Evolutionary conservation across 768 basidiomycete species (phyloP), one percentile per base, ranked within the genome.

Genomic region (Boletus vermiculosoides): DNA sequence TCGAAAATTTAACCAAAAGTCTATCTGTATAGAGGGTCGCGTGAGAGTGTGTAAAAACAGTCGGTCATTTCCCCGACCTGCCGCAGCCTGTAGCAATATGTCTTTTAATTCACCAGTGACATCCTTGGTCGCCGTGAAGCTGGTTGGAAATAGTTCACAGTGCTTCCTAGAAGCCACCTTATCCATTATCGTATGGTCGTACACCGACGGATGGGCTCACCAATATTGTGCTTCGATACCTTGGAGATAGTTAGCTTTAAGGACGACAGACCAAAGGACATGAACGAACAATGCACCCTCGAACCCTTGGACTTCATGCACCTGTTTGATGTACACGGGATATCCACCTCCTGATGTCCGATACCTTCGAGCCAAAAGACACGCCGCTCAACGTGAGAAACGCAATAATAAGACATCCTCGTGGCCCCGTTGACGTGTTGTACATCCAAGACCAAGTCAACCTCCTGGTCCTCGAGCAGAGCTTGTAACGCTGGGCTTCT

Each of bases 1-100:
- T 71, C 45, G 70, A 73, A 50, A 73, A 71, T n/a, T 71, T 71
- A 0, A 65, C 67, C 33, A 69, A 52, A 13, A 73, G 39, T 33
- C 71, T 64, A 50, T 71, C 70, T 71, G 56, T 30, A 49, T 15
- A 22, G 11, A 41, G 5, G 10, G 28, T 37, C 34, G 8, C 20
- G n/a, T 59, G 22, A 50, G 41, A 47, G 15, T 16, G 28, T 34
- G 15, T 3, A 50, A 39, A 30, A 2, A 47, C 2, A 28, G 2
- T 15, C 0, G 0, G 3, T 18, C 18, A 2, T 37, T 16, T 33
- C 11, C 18, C 28, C 39, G 40, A 73, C 70, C 70, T 65, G 69
- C 69, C 16, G 71, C 67, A 40, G 70, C 65, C 45, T 71, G 70
- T 30, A 71, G 37, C 25, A 71, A 46, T 37, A 64, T 20, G 16